Evolutionary conservation across 2,329 filamentous ascomycete genomes (phyloP).

Genomic region (Rutstroemia sp.): DNA sequence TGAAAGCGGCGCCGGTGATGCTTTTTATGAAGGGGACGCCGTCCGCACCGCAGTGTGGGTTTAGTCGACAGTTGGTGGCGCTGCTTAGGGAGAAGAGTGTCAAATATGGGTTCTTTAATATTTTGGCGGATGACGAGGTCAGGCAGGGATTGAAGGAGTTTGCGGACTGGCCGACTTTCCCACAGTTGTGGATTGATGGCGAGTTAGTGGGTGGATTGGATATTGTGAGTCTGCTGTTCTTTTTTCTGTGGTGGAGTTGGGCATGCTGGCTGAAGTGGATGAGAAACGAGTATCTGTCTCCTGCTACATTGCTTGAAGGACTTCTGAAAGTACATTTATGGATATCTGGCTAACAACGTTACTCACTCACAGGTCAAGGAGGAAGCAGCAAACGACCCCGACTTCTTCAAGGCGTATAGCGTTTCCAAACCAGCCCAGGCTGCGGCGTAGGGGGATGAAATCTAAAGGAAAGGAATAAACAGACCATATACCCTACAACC

Average conservation of each 20-base stretch:
- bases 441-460: neutral
- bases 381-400: constrained; percentile 74
- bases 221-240: constrained; percentile 77
- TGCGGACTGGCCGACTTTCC: constrained; percentile 98
- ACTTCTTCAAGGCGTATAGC: constrained; percentile 73
- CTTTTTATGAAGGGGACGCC: constrained; percentile 98
- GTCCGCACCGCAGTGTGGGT: constrained; percentile 80
- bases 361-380: constrained; percentile 67
- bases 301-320: neutral
- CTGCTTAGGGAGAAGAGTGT: constrained; percentile 84
- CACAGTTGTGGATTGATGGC: constrained; percentile 86
- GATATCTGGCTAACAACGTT: constrained; percentile 4
- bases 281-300: too few species aligned
- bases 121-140: constrained; percentile 94
- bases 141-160: constrained; percentile 93
- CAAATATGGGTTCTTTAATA: constrained; percentile 99
- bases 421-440: constrained; percentile 7
- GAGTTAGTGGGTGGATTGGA: constrained; percentile 90
- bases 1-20: constrained; percentile 96
- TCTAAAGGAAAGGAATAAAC: neutral
- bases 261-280: too few species aligned
- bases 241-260: neutral
- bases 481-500: constrained; percentile 4
- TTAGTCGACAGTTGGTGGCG: constrained; percentile 80
- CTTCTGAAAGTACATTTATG: neutral